Percentiles rank a stretch among this genome's conserved stretches.
phyloP scores from a whole-genome alignment of 768 basidiomycete genomes.

The Suillus tomentosus region DNA sequence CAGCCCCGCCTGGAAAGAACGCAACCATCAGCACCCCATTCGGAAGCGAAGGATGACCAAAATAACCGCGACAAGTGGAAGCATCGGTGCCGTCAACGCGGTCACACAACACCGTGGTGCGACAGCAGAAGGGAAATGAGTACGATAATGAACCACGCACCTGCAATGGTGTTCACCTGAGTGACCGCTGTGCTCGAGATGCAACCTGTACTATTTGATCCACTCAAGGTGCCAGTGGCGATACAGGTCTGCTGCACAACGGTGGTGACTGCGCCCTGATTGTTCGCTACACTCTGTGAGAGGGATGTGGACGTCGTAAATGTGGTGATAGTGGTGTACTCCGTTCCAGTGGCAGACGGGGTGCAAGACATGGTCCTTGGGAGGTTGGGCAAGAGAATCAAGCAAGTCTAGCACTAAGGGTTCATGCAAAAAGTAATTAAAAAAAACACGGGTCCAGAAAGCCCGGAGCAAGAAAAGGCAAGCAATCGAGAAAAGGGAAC shows the following conservation, averaged over 20 bases:
- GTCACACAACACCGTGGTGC: conserved; percentile 15
- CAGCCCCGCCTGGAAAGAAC: conserved; percentile 26
- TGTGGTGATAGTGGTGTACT: conserved; percentile 39
- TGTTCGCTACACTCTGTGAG: conserved; percentile 36
- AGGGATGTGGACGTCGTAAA: conserved; percentile 38
- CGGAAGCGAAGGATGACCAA: conserved; percentile 6
- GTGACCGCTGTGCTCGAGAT: conserved; percentile 29
- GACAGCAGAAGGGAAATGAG: not conserved
- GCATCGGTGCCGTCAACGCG: conserved; percentile 21
- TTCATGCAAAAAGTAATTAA: not conserved
- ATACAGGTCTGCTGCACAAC: conserved; percentile 34
- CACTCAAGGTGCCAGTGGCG: conserved; percentile 30
- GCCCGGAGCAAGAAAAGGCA: conserved; percentile 4
- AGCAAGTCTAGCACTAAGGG: not conserved
- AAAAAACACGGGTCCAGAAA: not conserved
- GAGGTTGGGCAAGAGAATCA: not conserved
- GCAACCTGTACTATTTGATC: conserved; percentile 30
- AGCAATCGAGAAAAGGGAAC: not conserved
- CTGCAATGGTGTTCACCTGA: conserved; percentile 35
- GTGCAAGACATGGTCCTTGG: conserved; percentile 39
- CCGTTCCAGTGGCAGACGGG: conserved; percentile 45
- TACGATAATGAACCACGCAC: conserved; percentile 28
- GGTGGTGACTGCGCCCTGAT: conserved; percentile 36
- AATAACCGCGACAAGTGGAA: not conserved
- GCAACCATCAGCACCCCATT: conserved; percentile 17